Percentiles rank a stretch among this genome's conserved stretches.
These are phyloP conservation scores for Fusarium neocosmosporiellum DNA, from an alignment of 2,329 filamentous ascomycete genomes.

Conservation along the genomic window DNA sequence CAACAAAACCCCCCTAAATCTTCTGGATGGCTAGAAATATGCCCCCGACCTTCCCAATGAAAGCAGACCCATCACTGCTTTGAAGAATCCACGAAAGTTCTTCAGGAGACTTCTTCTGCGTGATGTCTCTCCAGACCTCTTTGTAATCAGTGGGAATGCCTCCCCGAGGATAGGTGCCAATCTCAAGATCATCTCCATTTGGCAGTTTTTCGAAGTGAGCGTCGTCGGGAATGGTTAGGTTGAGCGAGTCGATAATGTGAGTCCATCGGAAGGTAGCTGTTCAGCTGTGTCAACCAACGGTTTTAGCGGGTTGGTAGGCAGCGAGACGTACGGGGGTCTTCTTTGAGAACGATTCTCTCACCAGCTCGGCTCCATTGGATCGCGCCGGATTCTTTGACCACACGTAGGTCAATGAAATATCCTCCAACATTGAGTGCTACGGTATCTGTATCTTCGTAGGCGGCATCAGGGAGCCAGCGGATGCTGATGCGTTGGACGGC, in stretches of 20 bases:
- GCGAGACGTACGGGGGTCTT: constrained; percentile 24
- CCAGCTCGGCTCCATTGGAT: constrained; percentile 41
- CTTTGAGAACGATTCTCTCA: constrained; percentile 27
- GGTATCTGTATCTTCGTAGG: constrained; percentile 38
- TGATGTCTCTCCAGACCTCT: constrained; percentile 40
- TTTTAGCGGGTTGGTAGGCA: neutral
- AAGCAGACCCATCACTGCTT: constrained; percentile 26
- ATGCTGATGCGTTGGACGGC: constrained; percentile 39
- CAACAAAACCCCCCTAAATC: neutral
- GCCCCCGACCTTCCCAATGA: constrained; percentile 31
- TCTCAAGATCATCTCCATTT: constrained; percentile 39
- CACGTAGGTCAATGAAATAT: constrained; percentile 37
- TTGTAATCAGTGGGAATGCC: constrained; percentile 31
- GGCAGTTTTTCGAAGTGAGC: constrained; percentile 34
- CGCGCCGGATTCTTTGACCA: constrained; percentile 6
- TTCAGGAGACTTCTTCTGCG: constrained; percentile 1
- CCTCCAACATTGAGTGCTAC: constrained; percentile 41
- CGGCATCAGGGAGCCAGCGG: constrained; percentile 37
- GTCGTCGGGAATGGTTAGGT: constrained; percentile 30
- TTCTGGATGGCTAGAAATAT: constrained; percentile 32
- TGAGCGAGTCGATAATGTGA: constrained; percentile 39
- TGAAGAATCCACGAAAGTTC: constrained; percentile 37
- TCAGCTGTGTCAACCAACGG: neutral
- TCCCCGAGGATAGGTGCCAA: constrained; percentile 26
- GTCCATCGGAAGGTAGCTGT: constrained; percentile 40